A percentile compares a stretch with the other conserved stretches of the same genome.
Conservation (phyloP, 139 green algal genomes). For the Tetratostichococcus sp. region DNA sequence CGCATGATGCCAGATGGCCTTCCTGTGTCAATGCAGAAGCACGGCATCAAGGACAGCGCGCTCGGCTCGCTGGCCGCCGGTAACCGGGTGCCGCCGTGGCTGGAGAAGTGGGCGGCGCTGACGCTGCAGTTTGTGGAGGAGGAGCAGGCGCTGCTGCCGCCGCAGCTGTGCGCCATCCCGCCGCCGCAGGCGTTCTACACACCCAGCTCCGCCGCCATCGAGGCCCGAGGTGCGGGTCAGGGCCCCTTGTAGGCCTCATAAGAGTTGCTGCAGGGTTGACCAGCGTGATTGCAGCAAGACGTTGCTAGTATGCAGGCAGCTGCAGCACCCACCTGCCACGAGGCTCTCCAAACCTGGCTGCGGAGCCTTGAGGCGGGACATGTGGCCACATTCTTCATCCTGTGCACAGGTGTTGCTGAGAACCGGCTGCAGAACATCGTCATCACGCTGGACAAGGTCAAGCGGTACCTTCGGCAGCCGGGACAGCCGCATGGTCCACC, state of each 20-base stretch:
- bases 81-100: conserved; percentile 55
- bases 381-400: too few species aligned
- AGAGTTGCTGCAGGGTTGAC: too few species aligned
- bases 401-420: conserved; percentile 36
- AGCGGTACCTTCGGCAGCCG: conserved; percentile 53
- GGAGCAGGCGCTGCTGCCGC: conserved; percentile 61
- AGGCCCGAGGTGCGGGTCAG: conserved; percentile 16
- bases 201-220: conserved; percentile 24
- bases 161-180: conserved; percentile 49
- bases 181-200: conserved; percentile 37
- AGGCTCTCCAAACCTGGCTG: too few species aligned
- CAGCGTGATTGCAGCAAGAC: too few species aligned
- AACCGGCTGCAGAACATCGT: conserved; percentile 81
- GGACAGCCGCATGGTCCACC: conserved; percentile 36
- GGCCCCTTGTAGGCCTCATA: not conserved
- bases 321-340: too few species aligned
- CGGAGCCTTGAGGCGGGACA: too few species aligned
- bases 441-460: conserved; percentile 88
- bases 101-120: conserved; percentile 81
- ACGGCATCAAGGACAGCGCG: conserved; percentile 40
- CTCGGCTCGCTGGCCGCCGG: conserved; percentile 29
- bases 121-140: conserved; percentile 50
- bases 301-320: too few species aligned
- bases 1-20: too few species aligned
- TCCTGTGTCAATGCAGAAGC: conserved; percentile 18